Percentiles rank a stretch among this genome's conserved stretches.
phyloP scores from a whole-genome alignment of 2,329 filamentous ascomycete genomes.

The Cladosporium sp. region DNA sequence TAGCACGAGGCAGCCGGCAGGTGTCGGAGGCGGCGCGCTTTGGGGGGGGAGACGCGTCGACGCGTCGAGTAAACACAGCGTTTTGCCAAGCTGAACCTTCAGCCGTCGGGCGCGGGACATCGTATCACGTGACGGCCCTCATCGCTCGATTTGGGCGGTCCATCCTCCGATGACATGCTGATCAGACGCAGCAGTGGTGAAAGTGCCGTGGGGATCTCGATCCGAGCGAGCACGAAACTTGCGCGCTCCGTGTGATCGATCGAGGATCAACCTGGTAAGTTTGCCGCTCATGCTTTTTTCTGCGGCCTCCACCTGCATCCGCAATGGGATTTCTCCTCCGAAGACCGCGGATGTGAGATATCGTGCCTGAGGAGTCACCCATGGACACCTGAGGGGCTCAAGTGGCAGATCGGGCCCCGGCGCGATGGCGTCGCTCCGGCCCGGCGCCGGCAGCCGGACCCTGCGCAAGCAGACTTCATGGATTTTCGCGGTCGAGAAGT shows the following conservation, averaged over 20 bases:
- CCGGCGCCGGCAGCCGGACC: no score
- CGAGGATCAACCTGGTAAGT: not conserved
- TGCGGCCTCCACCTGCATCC: no score
- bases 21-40: not conserved
- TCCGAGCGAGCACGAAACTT: not conserved
- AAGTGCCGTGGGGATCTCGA: not conserved
- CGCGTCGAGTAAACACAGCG: conserved; percentile 7
- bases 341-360: not conserved
- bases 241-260: not conserved
- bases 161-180: no score
- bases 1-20: conserved; percentile 4
- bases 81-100: conserved; percentile 1
- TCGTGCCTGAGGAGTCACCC: not conserved
- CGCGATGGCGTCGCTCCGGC: no score
- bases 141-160: conserved; percentile 2
- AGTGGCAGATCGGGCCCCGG: no score
- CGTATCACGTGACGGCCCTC: not conserved
- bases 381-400: not conserved
- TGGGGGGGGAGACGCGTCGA: conserved; percentile 3
- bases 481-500: not conserved
- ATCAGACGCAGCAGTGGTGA: no score
- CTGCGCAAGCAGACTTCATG: not conserved
- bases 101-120: not conserved
- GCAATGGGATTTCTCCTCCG: not conserved
- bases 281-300: not conserved